Conservation (phyloP, 2,329 filamentous ascomycete genomes). For the Gaeumannomyces sp. region DNA sequence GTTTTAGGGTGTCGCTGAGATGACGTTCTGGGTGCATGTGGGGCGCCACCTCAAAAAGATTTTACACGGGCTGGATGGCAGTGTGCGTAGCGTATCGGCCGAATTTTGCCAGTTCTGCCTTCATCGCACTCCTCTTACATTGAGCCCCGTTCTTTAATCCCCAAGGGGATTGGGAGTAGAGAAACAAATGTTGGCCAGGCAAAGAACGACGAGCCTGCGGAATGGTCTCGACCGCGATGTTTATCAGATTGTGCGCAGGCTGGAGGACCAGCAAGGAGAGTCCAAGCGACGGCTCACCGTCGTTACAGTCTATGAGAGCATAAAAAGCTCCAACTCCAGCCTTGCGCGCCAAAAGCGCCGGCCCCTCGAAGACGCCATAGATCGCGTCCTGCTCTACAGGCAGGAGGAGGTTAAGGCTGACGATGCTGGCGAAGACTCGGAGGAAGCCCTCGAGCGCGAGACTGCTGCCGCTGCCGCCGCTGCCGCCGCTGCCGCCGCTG, state of each 20-base stretch:
- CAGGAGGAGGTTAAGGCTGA: conserved; percentile 56
- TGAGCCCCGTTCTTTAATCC: background rate
- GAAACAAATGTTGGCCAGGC: conserved; percentile 6
- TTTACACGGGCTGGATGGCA: background rate
- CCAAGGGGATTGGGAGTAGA: background rate
- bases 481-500: conserved; percentile 19
- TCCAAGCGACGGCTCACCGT: conserved; percentile 41
- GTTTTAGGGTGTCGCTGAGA: too few species aligned
- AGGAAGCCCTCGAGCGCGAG: conserved; percentile 34
- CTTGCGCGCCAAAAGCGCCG: conserved; percentile 77
- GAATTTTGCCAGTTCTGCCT: background rate
- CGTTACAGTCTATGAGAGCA: conserved; percentile 64
- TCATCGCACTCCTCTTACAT: background rate
- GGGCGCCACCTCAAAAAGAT: background rate
- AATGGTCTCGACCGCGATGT: conserved; percentile 63
- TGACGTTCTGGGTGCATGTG: background rate
- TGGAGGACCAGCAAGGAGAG: conserved; percentile 54
- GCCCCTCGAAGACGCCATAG: conserved; percentile 76
- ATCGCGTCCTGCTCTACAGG: conserved; percentile 69
- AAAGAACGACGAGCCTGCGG: conserved; percentile 28
- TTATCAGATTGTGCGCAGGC: conserved; percentile 72
- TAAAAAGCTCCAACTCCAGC: conserved; percentile 81
- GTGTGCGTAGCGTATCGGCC: background rate
- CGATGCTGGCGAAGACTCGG: conserved; percentile 44
- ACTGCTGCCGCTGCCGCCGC: conserved; percentile 20